These are phyloP conservation scores for Triticum monococcum DNA, from an alignment of 176 grass and related monocot species.

Conservation along the genomic window DNA sequence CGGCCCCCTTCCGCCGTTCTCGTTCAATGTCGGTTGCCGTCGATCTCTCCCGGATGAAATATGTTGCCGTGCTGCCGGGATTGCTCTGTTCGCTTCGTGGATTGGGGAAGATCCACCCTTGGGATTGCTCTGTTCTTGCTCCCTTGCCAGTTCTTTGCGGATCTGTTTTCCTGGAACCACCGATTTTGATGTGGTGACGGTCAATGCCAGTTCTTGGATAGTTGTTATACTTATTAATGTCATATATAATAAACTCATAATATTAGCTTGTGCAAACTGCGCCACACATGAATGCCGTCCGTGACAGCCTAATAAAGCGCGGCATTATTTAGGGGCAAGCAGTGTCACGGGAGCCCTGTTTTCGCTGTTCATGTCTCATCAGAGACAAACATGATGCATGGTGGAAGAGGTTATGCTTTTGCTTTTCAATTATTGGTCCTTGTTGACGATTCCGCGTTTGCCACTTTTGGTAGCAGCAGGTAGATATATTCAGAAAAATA, in stretches of 20 bases:
- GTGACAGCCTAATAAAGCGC: background rate
- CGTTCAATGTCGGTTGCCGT: background rate
- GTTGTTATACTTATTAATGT: background rate
- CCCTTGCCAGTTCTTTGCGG: background rate
- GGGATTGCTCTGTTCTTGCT: background rate
- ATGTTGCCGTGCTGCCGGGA: background rate
- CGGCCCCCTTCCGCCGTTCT: no score
- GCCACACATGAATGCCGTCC: background rate
- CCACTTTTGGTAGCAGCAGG: background rate
- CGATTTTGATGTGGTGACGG: background rate
- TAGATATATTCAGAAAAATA: background rate
- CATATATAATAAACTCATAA: background rate
- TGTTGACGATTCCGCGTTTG: background rate
- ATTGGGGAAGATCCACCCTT: background rate
- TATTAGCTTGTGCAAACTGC: background rate
- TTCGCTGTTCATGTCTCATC: slow-evolving; percentile 5
- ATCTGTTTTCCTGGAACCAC: background rate
- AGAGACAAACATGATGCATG: background rate
- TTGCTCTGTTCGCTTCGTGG: background rate
- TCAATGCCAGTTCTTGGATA: background rate
- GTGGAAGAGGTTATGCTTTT: background rate
- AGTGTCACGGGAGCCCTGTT: background rate
- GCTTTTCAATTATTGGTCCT: background rate
- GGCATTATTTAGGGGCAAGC: background rate
- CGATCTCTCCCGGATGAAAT: background rate